These are phyloP conservation scores for Exophiala sp. DNA, from an alignment of 2,329 filamentous ascomycete genomes.

Conservation along the genomic window DNA sequence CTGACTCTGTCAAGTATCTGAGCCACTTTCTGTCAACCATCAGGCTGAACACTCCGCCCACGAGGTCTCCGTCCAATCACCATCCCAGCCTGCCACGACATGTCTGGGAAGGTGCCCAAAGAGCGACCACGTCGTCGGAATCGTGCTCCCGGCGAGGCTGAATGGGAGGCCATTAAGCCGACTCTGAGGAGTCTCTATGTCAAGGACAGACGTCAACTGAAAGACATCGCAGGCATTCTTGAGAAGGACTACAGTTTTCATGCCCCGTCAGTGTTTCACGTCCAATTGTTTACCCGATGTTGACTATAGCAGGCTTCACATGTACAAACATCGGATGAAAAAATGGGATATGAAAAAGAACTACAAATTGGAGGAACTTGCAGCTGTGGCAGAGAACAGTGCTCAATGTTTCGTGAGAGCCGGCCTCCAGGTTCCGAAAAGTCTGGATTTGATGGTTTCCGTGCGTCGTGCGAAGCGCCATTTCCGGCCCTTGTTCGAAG, in stretches of 20 bases:
- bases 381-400: conserved; percentile 6
- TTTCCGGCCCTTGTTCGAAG: conserved; percentile 2
- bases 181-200: conserved; percentile 67
- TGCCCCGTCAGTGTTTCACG: conserved; percentile 46
- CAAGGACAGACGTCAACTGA: conserved; percentile 58
- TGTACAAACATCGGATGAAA: conserved; percentile 21
- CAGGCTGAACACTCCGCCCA: too few relatives aligned
- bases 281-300: neutral
- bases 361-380: conserved; percentile 17
- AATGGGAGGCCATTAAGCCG: conserved; percentile 60
- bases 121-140: neutral
- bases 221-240: conserved; percentile 67
- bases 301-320: conserved; percentile 7
- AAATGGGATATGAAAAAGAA: conserved; percentile 20
- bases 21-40: too few relatives aligned
- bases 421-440: conserved; percentile 3
- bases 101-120: neutral
- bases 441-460: conserved; percentile 7
- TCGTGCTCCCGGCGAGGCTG: conserved; percentile 26
- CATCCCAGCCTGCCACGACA: too few relatives aligned
- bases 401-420: conserved; percentile 7
- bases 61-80: neutral
- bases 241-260: conserved; percentile 58
- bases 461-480: conserved; percentile 12
- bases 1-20: too few relatives aligned